Evolutionary conservation across 768 basidiomycete species (phyloP), one percentile per base, ranked within the genome.

Genomic region (Antrodiella citrinella): DNA sequence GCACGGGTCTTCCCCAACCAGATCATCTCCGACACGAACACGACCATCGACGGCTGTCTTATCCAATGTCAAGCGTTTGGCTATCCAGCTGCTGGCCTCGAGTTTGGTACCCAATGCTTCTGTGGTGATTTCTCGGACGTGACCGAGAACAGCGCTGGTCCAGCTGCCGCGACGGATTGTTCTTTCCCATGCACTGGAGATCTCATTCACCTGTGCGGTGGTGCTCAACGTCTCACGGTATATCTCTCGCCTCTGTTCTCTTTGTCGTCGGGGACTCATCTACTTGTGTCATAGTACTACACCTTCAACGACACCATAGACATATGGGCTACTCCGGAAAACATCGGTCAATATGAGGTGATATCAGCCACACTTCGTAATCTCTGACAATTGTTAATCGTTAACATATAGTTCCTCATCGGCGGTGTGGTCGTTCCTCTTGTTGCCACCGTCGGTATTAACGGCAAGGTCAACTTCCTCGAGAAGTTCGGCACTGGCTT

Each of bases 401-500:
- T 15, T 15, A 11, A 44, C 26, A 15, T 45, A 7, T 20, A 77
- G 72, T 72, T 71, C 58, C 61, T 78, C 25, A 67, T 77, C 15
- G 67, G 69, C 0, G 86, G 86, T 2, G 72, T 87, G 25, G 72
- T 86, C 47, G 80, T 87, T 11, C 86, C 86, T 2, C 69, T 89
- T 51, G 77, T 88, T 30, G 80, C 84, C 2, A 89, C 87, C 0
- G 68, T 91, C 25, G 86, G 87, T 1, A 72, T 85, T 65, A 90
- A 90, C 69, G 81, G 84, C 70, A 91, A 90, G 60, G 81, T 90
- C 44, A 76, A 81, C 1, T 86, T 90, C 68, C 69, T 91, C 4
- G 87, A 91, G 64, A 91, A 90, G 62, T 67, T 49, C 2, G 84
- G 85, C 7, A 87, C 86, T 21, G 73, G 73, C 50, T 80, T 70